These are phyloP conservation scores for Kwoniella sp. DNA, from an alignment of 768 basidiomycete species.

Conservation along the genomic window DNA sequence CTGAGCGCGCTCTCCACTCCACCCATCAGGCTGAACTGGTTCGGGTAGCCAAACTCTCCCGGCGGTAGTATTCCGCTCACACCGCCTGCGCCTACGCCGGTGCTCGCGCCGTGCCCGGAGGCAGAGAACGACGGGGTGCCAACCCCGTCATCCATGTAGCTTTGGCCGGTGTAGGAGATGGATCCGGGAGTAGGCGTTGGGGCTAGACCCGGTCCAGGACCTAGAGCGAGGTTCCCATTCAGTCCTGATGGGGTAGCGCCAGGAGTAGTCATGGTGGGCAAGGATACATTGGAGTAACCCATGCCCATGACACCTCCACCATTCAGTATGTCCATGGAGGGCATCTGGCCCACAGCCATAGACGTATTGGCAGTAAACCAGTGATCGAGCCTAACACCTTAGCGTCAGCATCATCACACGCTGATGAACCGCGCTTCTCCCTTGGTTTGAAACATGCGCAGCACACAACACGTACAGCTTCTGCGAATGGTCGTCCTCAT, in stretches of 20 bases:
- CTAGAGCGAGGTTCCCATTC: constrained; percentile 1
- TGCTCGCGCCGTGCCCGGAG: neutral
- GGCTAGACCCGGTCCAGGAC: constrained; percentile 1
- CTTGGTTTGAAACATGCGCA: neutral
- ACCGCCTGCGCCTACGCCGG: neutral
- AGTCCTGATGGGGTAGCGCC: constrained; percentile 1
- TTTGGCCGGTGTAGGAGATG: neutral
- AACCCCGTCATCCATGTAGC: constrained; percentile 4
- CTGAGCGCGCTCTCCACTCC: constrained; percentile 3
- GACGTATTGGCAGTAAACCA: constrained; percentile 47
- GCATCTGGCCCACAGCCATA: constrained; percentile 39
- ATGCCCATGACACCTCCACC: too few relatives aligned
- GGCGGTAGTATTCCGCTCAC: neutral
- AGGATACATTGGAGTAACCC: constrained; percentile 18
- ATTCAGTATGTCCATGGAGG: constrained; percentile 12
- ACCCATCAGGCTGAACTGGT: constrained; percentile 13
- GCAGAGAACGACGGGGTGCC: too few relatives aligned
- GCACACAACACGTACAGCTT: constrained; percentile 27
- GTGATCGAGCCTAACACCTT: constrained; percentile 37
- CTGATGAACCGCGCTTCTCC: neutral
- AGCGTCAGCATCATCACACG: neutral
- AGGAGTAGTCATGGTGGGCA: constrained; percentile 5
- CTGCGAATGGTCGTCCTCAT: constrained; percentile 49
- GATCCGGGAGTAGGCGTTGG: constrained; percentile 5
- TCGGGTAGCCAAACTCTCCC: constrained; percentile 13